Base-by-base conservation (phyloP, 257 asterid species). In the Eucommia ulmoides region DNA sequence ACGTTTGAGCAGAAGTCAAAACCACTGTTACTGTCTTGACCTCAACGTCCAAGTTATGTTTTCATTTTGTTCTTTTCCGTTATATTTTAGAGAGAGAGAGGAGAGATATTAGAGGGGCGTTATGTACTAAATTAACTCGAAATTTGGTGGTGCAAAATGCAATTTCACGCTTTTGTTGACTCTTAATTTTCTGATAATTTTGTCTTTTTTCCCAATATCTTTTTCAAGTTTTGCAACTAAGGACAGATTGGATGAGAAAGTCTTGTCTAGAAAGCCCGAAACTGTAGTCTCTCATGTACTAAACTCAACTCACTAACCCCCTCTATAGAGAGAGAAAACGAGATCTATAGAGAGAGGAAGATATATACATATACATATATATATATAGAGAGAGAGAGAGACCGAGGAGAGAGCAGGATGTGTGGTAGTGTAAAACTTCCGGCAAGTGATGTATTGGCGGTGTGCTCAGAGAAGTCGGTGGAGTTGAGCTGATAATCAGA, bases 141-240 rank as follows among this genome's bases (percentile, higher is more conserved):
- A 26, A 6, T 26, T 6, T 12, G 6, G 6, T 26, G 38, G 38
- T 26, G 38, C 3, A 35, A 18, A 35, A 9, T 2, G 10, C 44
- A 15, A 35, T 4, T 35, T 35, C 44, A 35, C 44, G n/a, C 38
- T 26, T 4, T 35, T 4, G 44, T 35, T 18, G n/a, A 35, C 44
- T 35, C 44, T 0, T 35, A 10, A 2, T 35, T 35, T 15, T 49
- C 25, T 51, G 12, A 38, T 41, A 19, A 41, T 22, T 22, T 33
- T 35, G 45, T 24, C 29, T 14, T 41, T 25, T 18, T 19, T 35
- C 52, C 22, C 55, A 35, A 12, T 50, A 54, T 65, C n/a, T n/a
- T n/a, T n/a, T n/a, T n/a, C n/a, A n/a, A n/a, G n/a, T 55, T 41
- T 26, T 9, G 64, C 70, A 52, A 42, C 33, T 68, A n/a, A 50